Evolutionary conservation across 305 asterid species (phyloP).

Genomic region (Coffea humblotiana): DNA sequence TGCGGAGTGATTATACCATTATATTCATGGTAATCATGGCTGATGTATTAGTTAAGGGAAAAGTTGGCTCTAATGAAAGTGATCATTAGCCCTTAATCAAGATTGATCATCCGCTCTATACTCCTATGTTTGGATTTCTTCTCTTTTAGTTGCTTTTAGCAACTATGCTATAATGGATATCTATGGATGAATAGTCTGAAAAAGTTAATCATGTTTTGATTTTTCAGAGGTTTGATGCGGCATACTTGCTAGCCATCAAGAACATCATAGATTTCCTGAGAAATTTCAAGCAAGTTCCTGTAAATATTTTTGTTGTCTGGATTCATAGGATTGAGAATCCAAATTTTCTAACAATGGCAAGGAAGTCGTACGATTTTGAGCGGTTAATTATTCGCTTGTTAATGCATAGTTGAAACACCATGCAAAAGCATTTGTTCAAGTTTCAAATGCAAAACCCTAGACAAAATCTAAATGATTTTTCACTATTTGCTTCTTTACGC

Average conservation of each 20-base stretch:
- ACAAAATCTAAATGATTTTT: slow-evolving; percentile 14
- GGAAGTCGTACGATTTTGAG: background rate
- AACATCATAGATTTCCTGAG: background rate
- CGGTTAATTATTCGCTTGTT: background rate
- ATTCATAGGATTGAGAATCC: background rate
- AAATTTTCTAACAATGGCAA: background rate
- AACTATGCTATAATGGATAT: background rate
- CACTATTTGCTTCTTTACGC: slow-evolving; percentile 19
- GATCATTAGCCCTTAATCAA: background rate
- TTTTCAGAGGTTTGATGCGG: background rate
- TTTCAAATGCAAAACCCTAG: slow-evolving; percentile 24
- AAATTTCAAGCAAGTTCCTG: background rate
- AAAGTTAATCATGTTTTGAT: background rate
- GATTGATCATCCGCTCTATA: background rate
- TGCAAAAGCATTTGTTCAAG: slow-evolving; percentile 1
- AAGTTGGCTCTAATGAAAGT: background rate
- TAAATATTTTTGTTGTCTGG: background rate
- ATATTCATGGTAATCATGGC: background rate
- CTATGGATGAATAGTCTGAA: background rate
- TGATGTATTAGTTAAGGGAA: no score
- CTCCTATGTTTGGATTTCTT: background rate
- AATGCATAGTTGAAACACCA: slow-evolving; percentile 5
- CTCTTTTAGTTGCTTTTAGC: background rate
- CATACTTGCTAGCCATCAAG: background rate
- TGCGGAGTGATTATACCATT: no score